Base-by-base conservation (phyloP, 257 asterid species). In the Pogostemon cablin region DNA sequence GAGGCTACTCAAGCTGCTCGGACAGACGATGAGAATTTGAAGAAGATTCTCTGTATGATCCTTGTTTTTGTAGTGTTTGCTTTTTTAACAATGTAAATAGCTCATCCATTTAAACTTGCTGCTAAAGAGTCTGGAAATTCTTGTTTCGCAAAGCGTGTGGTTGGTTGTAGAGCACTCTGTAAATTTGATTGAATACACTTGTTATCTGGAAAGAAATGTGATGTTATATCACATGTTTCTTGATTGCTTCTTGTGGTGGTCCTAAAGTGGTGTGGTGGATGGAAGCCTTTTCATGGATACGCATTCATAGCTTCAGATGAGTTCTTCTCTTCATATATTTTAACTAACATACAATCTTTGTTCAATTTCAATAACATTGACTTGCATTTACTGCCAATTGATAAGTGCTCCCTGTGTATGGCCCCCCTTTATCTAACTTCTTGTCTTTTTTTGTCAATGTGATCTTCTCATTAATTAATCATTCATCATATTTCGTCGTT, bases 21-120 rank as follows among this genome's bases (percentile, higher is more conserved):
- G 53, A 72, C 68, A 9, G 92, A 85, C 60, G 85, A 85, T 75
- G 85, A 86, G 67, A 83, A 79, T 75, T 67, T 85, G 80, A 80
- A 80, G 84, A 75, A 79, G 78, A 73, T 85, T 67, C 53, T 86
- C 49, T 46, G 79, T 11, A 49, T 86, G 41, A 61, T 83, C 68
- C 62, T 83, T 65, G 15, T 75, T 68, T 71, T 82, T n/a, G 91
- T 73, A 7, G 41, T 83, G 49, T 12, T 85, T 64, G 77, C 82
- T 2, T 74, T 85, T 39, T 53, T 85, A 44, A 66, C 73, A 4
- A 49, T 82, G 80, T 85, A 68, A 66, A 65, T 20, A 11, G 35
- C 43, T 52, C 20, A 4, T 44, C 42, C 34, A 42, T 44, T 57
- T 41, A n/a, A 44, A 34, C 67, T 54, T 57, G 43, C 39, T 71